Percentiles rank a stretch among this genome's conserved stretches.
Evolutionary conservation across 192 early-diverging fungal genomes (phyloP).

Genomic region (Coemansia javaensis): DNA sequence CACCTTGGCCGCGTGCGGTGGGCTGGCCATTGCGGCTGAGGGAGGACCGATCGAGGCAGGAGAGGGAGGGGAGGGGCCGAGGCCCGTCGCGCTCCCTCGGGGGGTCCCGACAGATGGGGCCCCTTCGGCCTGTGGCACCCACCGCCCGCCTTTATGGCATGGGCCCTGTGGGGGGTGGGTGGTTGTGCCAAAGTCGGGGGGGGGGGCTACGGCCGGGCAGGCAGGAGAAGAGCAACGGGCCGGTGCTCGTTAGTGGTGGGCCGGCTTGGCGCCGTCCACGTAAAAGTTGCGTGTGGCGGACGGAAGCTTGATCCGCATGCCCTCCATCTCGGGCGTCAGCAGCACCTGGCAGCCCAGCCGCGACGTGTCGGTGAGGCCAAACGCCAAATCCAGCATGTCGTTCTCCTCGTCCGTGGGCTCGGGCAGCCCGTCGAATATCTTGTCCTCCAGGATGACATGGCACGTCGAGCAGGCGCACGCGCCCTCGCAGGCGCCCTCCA

Average conservation of each 20-base stretch:
- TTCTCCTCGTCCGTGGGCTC: slow-evolving; percentile 97
- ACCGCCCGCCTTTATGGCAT: no score
- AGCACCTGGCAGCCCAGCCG: slow-evolving; percentile 90
- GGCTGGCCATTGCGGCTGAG: not conserved
- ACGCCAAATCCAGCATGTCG: slow-evolving; percentile 97
- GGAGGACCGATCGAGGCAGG: not conserved
- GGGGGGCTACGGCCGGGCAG: no score
- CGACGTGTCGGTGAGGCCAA: slow-evolving; percentile 94
- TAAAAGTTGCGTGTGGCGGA: slow-evolving; percentile 89
- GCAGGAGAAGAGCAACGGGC: no score
- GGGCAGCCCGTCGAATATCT: slow-evolving; percentile 77
- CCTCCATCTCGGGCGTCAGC: slow-evolving; percentile 82
- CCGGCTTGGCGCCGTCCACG: slow-evolving; percentile 62
- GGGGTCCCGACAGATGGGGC: no score
- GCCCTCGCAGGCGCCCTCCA: slow-evolving; percentile 96
- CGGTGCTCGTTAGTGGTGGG: slow-evolving; percentile 38
- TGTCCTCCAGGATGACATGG: slow-evolving; percentile 82
- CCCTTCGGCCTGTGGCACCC: no score
- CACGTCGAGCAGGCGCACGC: slow-evolving; percentile 93
- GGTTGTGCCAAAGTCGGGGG: no score
- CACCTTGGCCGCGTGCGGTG: slow-evolving; percentile 15
- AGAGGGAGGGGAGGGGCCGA: not conserved
- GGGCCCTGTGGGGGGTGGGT: no score
- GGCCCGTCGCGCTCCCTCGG: no score
- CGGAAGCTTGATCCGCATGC: slow-evolving; percentile 81